Evolutionary conservation across 1,284 basidiomycete genomes (phyloP), one percentile per base, ranked within the genome.

Genomic region (Ceratorhiza oryzae-sativae): DNA sequence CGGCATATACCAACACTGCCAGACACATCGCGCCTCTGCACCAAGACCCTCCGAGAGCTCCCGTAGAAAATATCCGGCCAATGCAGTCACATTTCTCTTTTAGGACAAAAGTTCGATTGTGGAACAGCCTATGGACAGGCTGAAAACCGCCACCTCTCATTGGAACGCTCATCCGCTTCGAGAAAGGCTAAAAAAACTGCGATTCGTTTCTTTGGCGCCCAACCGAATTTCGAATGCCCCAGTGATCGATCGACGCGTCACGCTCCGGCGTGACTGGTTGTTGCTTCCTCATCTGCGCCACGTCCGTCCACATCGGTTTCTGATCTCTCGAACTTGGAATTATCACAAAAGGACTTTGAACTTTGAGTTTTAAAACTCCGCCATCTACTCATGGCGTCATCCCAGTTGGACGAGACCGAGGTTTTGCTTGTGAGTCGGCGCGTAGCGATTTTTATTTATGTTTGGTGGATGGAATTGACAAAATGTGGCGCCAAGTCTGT

Each of bases 371-470:
- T 49, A 53, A 53, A 53, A 23, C 20, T 27, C 49, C 25, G 20
- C 2, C 27, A 39, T 41, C 20, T 23, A 20, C 9, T 20, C 27
- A 59, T 59, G 56, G 36, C 56, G 10, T 59, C 56, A 42, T 39
- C 39, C 15, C 56, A 59, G 49, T 27, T 25, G 30, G 63, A 68
- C 39, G 63, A 68, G 51, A 55, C 56, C 39, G 63, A 56, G 51
- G 63, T 51, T 41, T 34, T 68, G 4, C 42, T 45, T 4, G 63
- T 56, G 13, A 41, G 63, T 56, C n/a, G n/a, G n/a, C n/a, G n/a
- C n/a, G n/a, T n/a, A n/a, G n/a, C n/a, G 25, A 15, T 20, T 15
- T 34, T 34, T 34, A 13, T 32, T 46, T 62, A 59, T 39, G 1
- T 27, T 48, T 45, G 18, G 4, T 3, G 0, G 27, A 10, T 30